Evolutionary conservation across 371 early-diverging fungal genomes (phyloP).

Genomic region (Gilbertella persicaria): DNA sequence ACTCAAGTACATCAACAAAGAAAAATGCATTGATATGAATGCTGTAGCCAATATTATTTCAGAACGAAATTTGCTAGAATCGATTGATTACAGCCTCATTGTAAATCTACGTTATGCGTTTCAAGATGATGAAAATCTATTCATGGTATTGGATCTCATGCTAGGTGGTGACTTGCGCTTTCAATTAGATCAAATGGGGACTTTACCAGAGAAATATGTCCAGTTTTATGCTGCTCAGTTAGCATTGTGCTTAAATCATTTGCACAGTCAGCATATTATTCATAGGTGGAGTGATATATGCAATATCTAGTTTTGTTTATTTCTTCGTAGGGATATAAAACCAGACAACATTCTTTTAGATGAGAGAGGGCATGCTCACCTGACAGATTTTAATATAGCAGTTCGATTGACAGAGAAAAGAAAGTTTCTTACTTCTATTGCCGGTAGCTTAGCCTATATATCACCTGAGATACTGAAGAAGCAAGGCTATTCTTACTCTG

Average conservation of each 20-base stretch:
- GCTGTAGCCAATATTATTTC: conserved; percentile 58
- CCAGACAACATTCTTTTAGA: conserved; percentile 93
- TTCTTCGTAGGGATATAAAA: conserved; percentile 72
- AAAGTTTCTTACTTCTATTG: conserved; percentile 64
- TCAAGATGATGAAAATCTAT: conserved; percentile 81
- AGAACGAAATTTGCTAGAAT: conserved; percentile 58
- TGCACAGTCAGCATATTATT: conserved; percentile 65
- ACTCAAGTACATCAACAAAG: conserved; percentile 65
- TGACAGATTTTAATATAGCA: conserved; percentile 92
- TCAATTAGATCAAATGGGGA: conserved; percentile 65
- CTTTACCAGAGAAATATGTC: conserved; percentile 70
- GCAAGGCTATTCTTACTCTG: conserved; percentile 69
- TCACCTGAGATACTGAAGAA: conserved; percentile 80
- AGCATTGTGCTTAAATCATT: conserved; percentile 64
- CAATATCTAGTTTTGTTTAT: neutral
- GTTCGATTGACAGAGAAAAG: conserved; percentile 25
- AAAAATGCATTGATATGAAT: conserved; percentile 57
- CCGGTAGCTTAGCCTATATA: conserved; percentile 80
- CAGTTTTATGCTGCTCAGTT: conserved; percentile 82
- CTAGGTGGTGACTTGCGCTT: conserved; percentile 89
- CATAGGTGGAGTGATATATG: conserved; percentile 32
- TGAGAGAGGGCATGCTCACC: conserved; percentile 78
- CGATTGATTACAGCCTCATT: conserved; percentile 51
- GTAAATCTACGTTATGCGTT: conserved; percentile 81
- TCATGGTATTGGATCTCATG: conserved; percentile 82